Conservation (phyloP, 805 yeast species). For the Suhomyces sp. region DNA sequence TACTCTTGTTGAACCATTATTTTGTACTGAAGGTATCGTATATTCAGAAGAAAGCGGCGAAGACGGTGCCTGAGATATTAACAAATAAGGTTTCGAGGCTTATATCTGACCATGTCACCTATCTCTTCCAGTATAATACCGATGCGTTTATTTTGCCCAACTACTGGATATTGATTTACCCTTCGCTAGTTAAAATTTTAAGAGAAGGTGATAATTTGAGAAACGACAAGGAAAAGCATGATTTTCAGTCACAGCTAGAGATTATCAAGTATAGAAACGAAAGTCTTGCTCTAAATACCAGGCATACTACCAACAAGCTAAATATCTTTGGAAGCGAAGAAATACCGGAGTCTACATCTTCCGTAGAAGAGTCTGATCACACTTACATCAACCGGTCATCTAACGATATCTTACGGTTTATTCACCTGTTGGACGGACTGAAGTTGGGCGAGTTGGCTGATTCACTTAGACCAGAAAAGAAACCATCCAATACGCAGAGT, state of each 20-base stretch:
- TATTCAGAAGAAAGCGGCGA: conserved; percentile 6
- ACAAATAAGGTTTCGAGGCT: conserved; percentile 27
- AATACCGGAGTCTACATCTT: not conserved
- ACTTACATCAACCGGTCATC: conserved; percentile 19
- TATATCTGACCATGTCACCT: conserved; percentile 29
- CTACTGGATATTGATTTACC: conserved; percentile 56
- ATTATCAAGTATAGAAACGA: conserved; percentile 67
- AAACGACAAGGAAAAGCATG: conserved; percentile 23
- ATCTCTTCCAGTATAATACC: conserved; percentile 47
- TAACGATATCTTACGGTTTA: conserved; percentile 30
- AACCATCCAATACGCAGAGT: not conserved
- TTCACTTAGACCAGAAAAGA: conserved; percentile 20
- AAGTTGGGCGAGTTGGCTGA: conserved; percentile 28
- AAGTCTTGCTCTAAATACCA: conserved; percentile 57
- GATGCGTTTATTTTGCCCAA: conserved; percentile 64
- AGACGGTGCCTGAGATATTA: conserved; percentile 11
- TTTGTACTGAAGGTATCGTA: conserved; percentile 27
- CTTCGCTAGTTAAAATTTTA: conserved; percentile 42
- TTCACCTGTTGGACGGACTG: conserved; percentile 35
- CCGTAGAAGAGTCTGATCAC: conserved; percentile 11
- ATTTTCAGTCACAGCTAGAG: conserved; percentile 48
- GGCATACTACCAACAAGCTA: conserved; percentile 2
- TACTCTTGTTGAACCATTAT: conserved; percentile 48
- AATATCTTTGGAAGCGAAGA: too few species aligned
- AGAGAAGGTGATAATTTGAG: conserved; percentile 13